Percentiles rank a stretch among this genome's conserved stretches.
phyloP scores from a whole-genome alignment of 768 basidiomycete genomes.

The Galerina sulciceps region DNA sequence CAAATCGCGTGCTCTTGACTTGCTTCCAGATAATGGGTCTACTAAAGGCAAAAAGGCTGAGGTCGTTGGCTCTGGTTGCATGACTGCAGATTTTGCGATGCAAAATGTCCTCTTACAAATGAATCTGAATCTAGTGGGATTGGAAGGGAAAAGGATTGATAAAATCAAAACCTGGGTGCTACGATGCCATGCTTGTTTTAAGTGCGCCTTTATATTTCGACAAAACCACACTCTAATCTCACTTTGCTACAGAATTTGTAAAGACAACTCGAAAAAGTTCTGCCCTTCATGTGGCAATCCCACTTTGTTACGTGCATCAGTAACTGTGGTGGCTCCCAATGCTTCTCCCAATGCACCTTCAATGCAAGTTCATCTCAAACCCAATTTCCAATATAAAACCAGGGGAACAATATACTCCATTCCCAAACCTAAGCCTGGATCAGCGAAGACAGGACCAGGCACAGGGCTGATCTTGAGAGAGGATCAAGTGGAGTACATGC shows the following conservation, averaged over 20 bases:
- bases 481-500: slow-evolving; percentile 87
- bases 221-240: neutral
- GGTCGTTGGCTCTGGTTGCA: slow-evolving; percentile 75
- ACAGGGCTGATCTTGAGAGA: slow-evolving; percentile 89
- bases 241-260: slow-evolving; percentile 74
- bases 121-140: slow-evolving; percentile 86
- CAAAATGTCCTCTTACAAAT: slow-evolving; percentile 97
- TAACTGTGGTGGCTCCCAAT: slow-evolving; percentile 75
- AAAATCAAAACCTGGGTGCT: slow-evolving; percentile 95
- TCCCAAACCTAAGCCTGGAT: slow-evolving; percentile 87
- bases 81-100: slow-evolving; percentile 99
- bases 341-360: slow-evolving; percentile 63
- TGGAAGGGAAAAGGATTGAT: slow-evolving; percentile 89
- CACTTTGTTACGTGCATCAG: slow-evolving; percentile 87
- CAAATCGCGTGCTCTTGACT: slow-evolving; percentile 85
- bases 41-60: slow-evolving; percentile 44
- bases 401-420: slow-evolving; percentile 94
- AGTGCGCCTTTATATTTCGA: slow-evolving; percentile 74
- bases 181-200: slow-evolving; percentile 98
- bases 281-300: slow-evolving; percentile 97
- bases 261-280: slow-evolving; percentile 93
- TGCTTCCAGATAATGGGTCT: slow-evolving; percentile 63
- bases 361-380: slow-evolving; percentile 91
- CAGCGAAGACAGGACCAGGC: slow-evolving; percentile 81
- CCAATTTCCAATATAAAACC: slow-evolving; percentile 91